Percentiles rank a stretch among this genome's conserved stretches.
Evolutionary conservation across 23 red algal species (phyloP).

Genomic region (Agarophyton chilense): DNA sequence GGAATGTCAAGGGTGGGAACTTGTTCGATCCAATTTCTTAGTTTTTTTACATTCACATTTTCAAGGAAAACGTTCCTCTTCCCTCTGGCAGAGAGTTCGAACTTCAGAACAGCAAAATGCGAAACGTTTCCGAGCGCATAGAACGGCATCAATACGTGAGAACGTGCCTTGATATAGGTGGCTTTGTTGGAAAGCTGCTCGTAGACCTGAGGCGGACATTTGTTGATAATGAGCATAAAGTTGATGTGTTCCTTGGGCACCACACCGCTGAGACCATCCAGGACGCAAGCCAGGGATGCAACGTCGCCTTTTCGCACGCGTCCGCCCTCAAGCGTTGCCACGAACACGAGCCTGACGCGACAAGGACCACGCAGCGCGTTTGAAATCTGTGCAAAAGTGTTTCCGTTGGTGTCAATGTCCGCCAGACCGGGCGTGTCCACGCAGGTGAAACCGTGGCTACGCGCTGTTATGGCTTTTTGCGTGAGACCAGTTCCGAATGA

Average conservation of each 20-base stretch:
- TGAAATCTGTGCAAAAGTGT: not conserved
- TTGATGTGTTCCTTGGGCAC: not conserved
- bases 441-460: not conserved
- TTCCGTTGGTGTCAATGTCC: not conserved
- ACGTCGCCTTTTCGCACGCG: not conserved
- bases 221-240: slow-evolving; percentile 20
- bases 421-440: slow-evolving; percentile 19
- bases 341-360: slow-evolving; percentile 11
- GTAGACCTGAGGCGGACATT: not conserved
- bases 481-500: not conserved
- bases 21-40: not conserved
- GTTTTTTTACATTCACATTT: not conserved
- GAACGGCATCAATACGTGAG: not conserved
- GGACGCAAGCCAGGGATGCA: not conserved
- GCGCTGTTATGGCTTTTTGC: not conserved
- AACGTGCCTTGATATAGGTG: not conserved
- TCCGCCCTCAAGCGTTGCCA: not conserved
- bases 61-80: not conserved
- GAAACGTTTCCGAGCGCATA: not conserved
- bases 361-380: not conserved
- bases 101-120: not conserved
- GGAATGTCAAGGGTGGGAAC: not conserved
- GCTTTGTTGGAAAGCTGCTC: not conserved
- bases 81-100: not conserved
- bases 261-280: not conserved